These are phyloP conservation scores for Rhodotorula sp. DNA, from an alignment of 1,284 basidiomycete species.

Conservation along the genomic window DNA sequence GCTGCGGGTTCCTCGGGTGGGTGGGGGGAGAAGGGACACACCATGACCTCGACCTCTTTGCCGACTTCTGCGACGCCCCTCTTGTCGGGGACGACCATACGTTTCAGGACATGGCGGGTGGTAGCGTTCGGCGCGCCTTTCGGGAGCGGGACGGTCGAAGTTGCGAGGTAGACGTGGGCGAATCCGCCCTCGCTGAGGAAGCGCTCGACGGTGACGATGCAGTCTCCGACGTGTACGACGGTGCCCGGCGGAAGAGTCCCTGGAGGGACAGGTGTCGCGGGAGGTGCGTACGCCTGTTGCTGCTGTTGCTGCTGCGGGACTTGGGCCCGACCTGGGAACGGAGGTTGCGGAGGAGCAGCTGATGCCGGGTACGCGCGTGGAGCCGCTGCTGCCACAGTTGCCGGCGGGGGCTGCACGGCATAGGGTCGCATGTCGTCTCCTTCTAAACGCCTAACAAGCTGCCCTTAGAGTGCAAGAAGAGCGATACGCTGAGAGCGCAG, in stretches of 20 bases:
- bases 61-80: conserved; percentile 88
- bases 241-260: conserved; percentile 65
- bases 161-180: conserved; percentile 95
- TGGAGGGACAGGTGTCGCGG: background rate
- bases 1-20: background rate
- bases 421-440: background rate
- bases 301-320: background rate
- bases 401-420: background rate
- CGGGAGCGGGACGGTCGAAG: conserved; percentile 72
- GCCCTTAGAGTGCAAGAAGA: background rate
- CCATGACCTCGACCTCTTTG: conserved; percentile 98
- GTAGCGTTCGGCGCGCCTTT: conserved; percentile 42
- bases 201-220: conserved; percentile 77
- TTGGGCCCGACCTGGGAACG: background rate
- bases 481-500: no score
- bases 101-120: conserved; percentile 94
- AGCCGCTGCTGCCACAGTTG: background rate
- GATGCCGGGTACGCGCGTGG: background rate
- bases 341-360: background rate
- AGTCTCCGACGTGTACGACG: conserved; percentile 83
- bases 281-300: background rate
- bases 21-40: conserved; percentile 52
- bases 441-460: background rate
- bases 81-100: conserved; percentile 90
- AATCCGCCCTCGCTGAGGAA: conserved; percentile 98